phyloP scores from a whole-genome alignment of 805 yeast genomes.

The Hanseniaspora taiwanica region DNA sequence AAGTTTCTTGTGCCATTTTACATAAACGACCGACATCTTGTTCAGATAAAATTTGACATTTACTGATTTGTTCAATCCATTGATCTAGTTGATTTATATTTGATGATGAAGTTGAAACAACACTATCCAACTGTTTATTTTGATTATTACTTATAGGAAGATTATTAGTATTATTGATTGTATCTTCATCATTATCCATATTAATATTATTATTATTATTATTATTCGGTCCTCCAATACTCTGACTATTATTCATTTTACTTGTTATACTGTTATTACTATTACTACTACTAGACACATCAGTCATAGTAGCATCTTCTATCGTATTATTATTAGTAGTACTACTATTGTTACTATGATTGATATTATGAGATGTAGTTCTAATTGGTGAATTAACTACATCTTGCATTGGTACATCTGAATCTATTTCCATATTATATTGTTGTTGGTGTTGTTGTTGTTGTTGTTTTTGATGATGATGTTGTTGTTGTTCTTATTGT shows the following conservation, averaged over 20 bases:
- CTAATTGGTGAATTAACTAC: conserved; percentile 35
- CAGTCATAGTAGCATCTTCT: conserved; percentile 1
- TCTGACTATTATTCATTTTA: too few species aligned
- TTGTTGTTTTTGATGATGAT: not conserved
- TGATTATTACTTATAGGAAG: conserved; percentile 1
- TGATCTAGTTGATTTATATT: conserved; percentile 62
- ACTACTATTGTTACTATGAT: conserved; percentile 12
- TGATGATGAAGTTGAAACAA: too few species aligned
- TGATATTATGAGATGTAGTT: not conserved
- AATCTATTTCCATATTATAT: conserved; percentile 51
- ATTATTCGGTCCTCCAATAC: conserved; percentile 16
- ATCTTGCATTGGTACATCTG: conserved; percentile 79
- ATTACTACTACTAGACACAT: conserved; percentile 4
- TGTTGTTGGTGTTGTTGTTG: not conserved
- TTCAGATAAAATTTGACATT: conserved; percentile 74
- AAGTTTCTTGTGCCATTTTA: conserved; percentile 81
- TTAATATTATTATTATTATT: conserved; percentile 2
- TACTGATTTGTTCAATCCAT: conserved; percentile 71
- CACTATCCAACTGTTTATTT: too few species aligned
- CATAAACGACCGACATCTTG: conserved; percentile 69
- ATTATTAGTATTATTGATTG: not conserved
- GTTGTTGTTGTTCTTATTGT: not conserved
- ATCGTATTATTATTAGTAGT: conserved; percentile 1
- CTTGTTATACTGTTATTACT: conserved; percentile 17
- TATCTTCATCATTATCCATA: not conserved